Evolutionary conservation across 2,329 filamentous ascomycete species (phyloP).

Genomic region (Fusarium veterinarium): DNA sequence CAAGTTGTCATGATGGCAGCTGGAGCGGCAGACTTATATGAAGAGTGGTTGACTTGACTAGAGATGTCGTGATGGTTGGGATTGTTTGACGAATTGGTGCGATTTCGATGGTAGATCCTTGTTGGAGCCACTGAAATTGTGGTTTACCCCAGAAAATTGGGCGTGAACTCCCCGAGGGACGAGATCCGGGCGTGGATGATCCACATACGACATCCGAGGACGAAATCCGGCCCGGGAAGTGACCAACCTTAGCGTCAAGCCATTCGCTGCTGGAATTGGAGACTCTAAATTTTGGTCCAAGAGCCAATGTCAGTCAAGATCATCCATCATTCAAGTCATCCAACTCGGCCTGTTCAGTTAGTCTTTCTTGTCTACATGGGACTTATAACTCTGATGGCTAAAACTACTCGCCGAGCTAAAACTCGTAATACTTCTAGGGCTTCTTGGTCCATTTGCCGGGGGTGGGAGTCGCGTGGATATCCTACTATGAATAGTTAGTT

Average conservation of each 20-base stretch:
- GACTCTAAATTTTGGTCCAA: not conserved
- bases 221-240: not conserved
- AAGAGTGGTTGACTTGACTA: not conserved
- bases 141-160: not conserved
- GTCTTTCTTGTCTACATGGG: not conserved
- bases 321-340: too few species aligned
- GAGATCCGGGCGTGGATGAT: not conserved
- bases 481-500: too few species aligned
- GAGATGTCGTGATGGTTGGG: conserved; percentile 37
- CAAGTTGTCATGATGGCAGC: not conserved
- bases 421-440: conserved; percentile 9
- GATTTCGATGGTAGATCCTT: not conserved
- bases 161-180: not conserved
- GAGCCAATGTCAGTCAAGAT: too few species aligned
- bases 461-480: too few species aligned
- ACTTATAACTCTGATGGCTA: not conserved
- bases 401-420: conserved; percentile 16
- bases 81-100: conserved; percentile 24
- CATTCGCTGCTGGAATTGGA: not conserved
- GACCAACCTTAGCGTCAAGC: not conserved
- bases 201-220: conserved; percentile 3
- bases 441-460: not conserved
- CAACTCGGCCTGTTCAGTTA: too few species aligned
- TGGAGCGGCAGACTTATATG: conserved; percentile 6
- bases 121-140: too few species aligned